Evolutionary conservation across 257 asterid species (phyloP).

Genomic region (Penstemon newberryi): DNA sequence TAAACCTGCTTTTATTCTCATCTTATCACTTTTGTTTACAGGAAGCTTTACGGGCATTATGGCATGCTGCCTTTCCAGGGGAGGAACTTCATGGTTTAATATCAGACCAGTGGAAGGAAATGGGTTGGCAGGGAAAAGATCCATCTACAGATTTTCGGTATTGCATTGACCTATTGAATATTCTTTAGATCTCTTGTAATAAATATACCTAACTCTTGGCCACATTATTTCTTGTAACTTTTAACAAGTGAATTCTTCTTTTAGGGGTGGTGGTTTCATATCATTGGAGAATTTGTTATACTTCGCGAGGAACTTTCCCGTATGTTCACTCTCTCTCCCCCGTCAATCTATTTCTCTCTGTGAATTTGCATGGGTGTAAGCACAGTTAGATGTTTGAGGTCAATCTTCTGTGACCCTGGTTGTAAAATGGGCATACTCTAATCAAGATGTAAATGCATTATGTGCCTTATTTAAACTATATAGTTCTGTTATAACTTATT

Average conservation of each 20-base stretch:
- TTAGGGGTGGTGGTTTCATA: conserved; percentile 97
- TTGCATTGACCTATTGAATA: conserved; percentile 19
- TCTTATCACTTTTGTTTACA: conserved; percentile 29
- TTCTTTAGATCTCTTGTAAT: conserved; percentile 24
- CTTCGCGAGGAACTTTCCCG: conserved; percentile 88
- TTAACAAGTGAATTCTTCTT: conserved; percentile 25
- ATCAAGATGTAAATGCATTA: no score
- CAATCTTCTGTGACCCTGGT: no score
- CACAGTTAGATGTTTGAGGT: neutral
- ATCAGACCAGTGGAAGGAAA: conserved; percentile 99
- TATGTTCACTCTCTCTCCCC: conserved; percentile 39
- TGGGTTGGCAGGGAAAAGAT: conserved; percentile 99
- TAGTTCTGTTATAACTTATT: no score
- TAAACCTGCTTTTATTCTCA: conserved; percentile 20
- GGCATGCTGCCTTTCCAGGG: conserved; percentile 91
- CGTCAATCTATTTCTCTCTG: neutral
- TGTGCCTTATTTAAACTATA: no score
- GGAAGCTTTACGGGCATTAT: conserved; percentile 84
- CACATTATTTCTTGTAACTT: conserved; percentile 9
- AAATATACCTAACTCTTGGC: neutral
- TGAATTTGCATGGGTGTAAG: neutral
- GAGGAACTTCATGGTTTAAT: conserved; percentile 77
- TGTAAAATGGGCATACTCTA: no score
- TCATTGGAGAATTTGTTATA: conserved; percentile 91
- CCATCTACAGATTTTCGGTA: conserved; percentile 99